Evolutionary conservation across 495 filamentous ascomycete species (phyloP).

Genomic region (Astrothelium subdiscretum): DNA sequence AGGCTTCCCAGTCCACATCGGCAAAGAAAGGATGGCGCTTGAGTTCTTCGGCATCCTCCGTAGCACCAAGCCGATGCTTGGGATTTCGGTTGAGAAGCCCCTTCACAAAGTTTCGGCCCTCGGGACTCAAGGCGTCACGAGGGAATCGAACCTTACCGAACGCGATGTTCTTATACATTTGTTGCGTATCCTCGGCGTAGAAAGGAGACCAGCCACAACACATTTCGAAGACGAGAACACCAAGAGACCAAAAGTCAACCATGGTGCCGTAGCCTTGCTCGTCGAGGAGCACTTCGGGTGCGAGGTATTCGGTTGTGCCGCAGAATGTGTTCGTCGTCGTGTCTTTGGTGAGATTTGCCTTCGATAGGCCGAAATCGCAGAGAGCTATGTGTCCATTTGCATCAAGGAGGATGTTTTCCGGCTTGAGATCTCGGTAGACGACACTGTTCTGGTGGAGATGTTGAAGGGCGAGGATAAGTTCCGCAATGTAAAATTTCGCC

Average conservation of each 20-base stretch:
- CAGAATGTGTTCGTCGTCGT: slow-evolving; percentile 99
- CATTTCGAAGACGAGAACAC: slow-evolving; percentile 98
- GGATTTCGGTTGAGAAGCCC: slow-evolving; percentile 94
- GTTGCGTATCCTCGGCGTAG: slow-evolving; percentile 96
- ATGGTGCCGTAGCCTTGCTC: slow-evolving; percentile 99
- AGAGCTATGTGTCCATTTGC: slow-evolving; percentile 78
- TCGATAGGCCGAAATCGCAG: slow-evolving; percentile 87
- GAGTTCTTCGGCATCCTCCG: slow-evolving; percentile 84
- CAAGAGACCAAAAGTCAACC: slow-evolving; percentile 99
- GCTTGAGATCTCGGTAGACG: slow-evolving; percentile 87
- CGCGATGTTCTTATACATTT: slow-evolving; percentile 99
- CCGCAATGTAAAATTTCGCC: slow-evolving; percentile 98
- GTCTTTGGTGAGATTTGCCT: slow-evolving; percentile 90
- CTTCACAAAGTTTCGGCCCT: slow-evolving; percentile 96
- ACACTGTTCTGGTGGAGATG: slow-evolving; percentile 95
- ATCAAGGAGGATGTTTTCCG: slow-evolving; percentile 75
- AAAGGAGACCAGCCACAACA: slow-evolving; percentile 99
- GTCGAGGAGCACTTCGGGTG: slow-evolving; percentile 88
- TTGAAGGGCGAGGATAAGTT: slow-evolving; percentile 88
- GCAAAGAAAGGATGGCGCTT: slow-evolving; percentile 90
- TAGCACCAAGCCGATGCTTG: slow-evolving; percentile 85
- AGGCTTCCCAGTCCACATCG: slow-evolving; percentile 83
- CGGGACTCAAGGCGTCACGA: slow-evolving; percentile 80
- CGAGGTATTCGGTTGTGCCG: slow-evolving; percentile 94
- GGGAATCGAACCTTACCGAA: slow-evolving; percentile 98